phyloP scores from a whole-genome alignment of 352 stramenopile species.

The Phytophthora pluvialis region DNA sequence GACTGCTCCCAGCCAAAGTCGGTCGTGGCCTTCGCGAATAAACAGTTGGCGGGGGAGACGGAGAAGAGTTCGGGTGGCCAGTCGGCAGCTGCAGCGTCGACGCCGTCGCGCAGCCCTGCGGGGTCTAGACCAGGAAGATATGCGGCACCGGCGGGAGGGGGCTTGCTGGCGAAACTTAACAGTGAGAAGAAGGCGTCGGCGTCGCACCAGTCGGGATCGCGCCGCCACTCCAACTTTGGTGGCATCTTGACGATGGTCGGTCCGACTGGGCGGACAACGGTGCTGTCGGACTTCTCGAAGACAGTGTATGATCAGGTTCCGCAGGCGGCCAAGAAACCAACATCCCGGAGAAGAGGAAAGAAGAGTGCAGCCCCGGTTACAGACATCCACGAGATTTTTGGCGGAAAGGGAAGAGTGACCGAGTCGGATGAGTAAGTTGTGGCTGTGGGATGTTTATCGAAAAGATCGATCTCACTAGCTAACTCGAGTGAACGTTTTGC shows the following conservation, averaged over 20 bases:
- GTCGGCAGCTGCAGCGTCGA: background rate
- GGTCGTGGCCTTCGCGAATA: slow-evolving; percentile 67
- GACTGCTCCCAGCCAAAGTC: slow-evolving; percentile 72
- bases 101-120: background rate
- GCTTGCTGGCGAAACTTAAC: slow-evolving; percentile 55
- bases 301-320: slow-evolving; percentile 71
- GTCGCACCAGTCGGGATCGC: slow-evolving; percentile 42
- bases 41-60: slow-evolving; percentile 18
- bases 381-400: slow-evolving; percentile 84
- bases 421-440: slow-evolving; percentile 62
- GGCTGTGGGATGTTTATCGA: background rate
- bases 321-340: slow-evolving; percentile 72
- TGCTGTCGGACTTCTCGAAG: slow-evolving; percentile 84
- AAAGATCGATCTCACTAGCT: background rate
- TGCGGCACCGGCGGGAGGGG: slow-evolving; percentile 13
- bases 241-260: slow-evolving; percentile 86
- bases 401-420: slow-evolving; percentile 62
- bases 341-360: slow-evolving; percentile 49
- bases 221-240: slow-evolving; percentile 88
- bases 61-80: background rate
- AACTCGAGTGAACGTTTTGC: background rate
- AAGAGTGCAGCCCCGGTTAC: slow-evolving; percentile 53
- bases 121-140: background rate
- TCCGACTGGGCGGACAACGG: slow-evolving; percentile 61
- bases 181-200: slow-evolving; percentile 59